Evolutionary conservation across 2,329 filamentous ascomycete genomes (phyloP), one percentile per base, ranked within the genome.

Genomic region (Aspergillus sp.): DNA sequence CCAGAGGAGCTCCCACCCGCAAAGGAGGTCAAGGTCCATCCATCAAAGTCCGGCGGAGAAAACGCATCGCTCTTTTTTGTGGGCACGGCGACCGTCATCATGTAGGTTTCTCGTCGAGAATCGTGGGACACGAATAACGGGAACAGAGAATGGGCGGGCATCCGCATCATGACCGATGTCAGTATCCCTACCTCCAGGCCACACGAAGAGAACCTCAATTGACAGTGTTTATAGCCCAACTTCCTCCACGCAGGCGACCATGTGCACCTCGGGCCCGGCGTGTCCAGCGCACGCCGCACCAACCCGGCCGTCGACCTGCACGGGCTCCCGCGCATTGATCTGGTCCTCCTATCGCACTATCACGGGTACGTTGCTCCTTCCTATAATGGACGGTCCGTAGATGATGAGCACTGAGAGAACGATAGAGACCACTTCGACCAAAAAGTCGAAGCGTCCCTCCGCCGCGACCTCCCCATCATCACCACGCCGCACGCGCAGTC

Each of bases 171-270:
- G 34, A 38, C 34, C 4, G 34, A 38, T 38, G 34, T 38, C 5
- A 38, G 34, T n/a, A 38, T n/a, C 7, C 34, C 14, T 17, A 13
- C 34, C 34, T 38, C 34, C 4, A n/a, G n/a, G n/a, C n/a, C n/a
- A 1, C 13, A 17, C 1, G 25, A 29, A 3, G 11, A 11, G 25
- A 7, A 29, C 25, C 11, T 7, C 7, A 29, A 29, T 29, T 29
- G 25, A 29, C 25, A 10, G 25, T 29, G 25, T 29, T 13, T 5
- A 38, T 38, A 82, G 64, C 82, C 83, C 7, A 86, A 87, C 67
- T 88, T 88, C 68, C 76, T 88, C 0, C 85, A 86, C 60, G 78
- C 79, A 1, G 84, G 84, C 29, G 83, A 87, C 60, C 82, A 87
- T 59, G 83, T 88, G 7, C 84, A 88, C 64, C 77, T 88, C 1